phyloP scores from a whole-genome alignment of 192 early-diverging fungal genomes.

The Coemansia sp. region DNA sequence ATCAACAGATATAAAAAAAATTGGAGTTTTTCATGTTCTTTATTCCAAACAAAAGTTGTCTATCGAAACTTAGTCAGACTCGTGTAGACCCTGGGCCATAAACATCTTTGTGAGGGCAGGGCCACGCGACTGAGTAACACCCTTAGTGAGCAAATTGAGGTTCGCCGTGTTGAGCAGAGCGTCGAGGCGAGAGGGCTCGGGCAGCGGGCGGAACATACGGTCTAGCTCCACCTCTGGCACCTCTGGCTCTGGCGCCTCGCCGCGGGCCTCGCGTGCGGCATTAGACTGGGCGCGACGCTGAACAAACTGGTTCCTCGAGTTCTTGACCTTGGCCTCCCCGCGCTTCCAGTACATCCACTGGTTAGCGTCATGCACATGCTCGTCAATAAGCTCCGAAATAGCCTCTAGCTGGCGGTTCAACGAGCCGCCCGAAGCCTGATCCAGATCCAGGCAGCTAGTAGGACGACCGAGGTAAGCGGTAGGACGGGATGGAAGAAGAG shows the following conservation, averaged over 20 bases:
- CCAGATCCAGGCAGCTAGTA: slow-evolving; percentile 76
- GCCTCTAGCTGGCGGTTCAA: slow-evolving; percentile 64
- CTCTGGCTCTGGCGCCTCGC: slow-evolving; percentile 74
- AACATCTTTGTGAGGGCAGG: slow-evolving; percentile 94
- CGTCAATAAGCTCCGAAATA: slow-evolving; percentile 89
- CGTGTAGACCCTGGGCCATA: slow-evolving; percentile 73
- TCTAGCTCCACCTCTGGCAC: slow-evolving; percentile 65
- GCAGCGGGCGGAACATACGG: slow-evolving; percentile 65
- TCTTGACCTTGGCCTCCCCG: slow-evolving; percentile 83
- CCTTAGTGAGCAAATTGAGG: slow-evolving; percentile 90
- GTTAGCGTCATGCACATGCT: slow-evolving; percentile 86
- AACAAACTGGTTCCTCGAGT: slow-evolving; percentile 65
- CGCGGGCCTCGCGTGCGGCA: slow-evolving; percentile 62
- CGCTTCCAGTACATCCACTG: slow-evolving; percentile 97
- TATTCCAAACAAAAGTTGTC: not conserved
- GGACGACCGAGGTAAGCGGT: slow-evolving; percentile 55
- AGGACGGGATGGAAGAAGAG: slow-evolving; percentile 36
- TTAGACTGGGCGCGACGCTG: slow-evolving; percentile 76
- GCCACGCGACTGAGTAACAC: slow-evolving; percentile 91
- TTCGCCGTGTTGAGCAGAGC: slow-evolving; percentile 86
- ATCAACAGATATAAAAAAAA: not conserved
- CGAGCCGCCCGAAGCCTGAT: slow-evolving; percentile 31
- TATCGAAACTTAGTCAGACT: slow-evolving; percentile 30
- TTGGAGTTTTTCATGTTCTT: not conserved
- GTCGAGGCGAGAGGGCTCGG: slow-evolving; percentile 91